Evolutionary conservation across 805 yeast species (phyloP), one percentile per base, ranked within the genome.

Genomic region (Millerozyma acaciae): DNA sequence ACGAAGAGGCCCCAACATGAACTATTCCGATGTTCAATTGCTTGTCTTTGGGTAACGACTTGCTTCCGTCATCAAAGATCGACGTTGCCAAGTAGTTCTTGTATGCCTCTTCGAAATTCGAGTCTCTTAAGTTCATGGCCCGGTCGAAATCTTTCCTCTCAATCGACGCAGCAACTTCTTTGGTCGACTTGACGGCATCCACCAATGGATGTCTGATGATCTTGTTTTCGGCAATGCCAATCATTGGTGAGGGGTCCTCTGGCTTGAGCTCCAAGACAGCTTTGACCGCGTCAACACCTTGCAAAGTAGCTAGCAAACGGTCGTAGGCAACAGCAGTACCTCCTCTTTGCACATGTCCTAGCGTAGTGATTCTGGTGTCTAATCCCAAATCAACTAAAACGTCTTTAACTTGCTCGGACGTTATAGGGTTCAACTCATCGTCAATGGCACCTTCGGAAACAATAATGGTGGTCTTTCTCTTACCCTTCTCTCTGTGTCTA

Each of bases 361-460:
- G 62, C 4, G 83, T 80, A 31, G 90, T 82, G 47, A 81, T 71
- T 62, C 94, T 70, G 5, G 90, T 83, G 53, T 84, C 94, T 32
- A 84, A 61, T 8, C 87, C 87, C 38, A 83, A 59, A 43, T 70
- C 75, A 13, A 78, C 84, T 39, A 84, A 63, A 7, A 78, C 84
- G 13, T 76, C 65, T 48, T 75, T 76, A 18, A 84, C 90, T 37
- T 79, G 76, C 29, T 75, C 69, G 17, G 84, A 66, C 4, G 82
- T 65, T 39, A 84, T 79, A 30, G 84, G 86, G 26, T 75, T 73
- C 47, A 83, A 65, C 40, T 80, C 82, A 38, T 73, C 71, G 37
- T 77, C 78, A 39, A 83, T 76, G 30, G 94, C 94, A 50, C 94
- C 94, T 58, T 84, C 94, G 14, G 93, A 88, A 26, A 84, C 88